phyloP scores from a whole-genome alignment of 2,329 filamentous ascomycete species.

The Pyrenochaeta sp. region DNA sequence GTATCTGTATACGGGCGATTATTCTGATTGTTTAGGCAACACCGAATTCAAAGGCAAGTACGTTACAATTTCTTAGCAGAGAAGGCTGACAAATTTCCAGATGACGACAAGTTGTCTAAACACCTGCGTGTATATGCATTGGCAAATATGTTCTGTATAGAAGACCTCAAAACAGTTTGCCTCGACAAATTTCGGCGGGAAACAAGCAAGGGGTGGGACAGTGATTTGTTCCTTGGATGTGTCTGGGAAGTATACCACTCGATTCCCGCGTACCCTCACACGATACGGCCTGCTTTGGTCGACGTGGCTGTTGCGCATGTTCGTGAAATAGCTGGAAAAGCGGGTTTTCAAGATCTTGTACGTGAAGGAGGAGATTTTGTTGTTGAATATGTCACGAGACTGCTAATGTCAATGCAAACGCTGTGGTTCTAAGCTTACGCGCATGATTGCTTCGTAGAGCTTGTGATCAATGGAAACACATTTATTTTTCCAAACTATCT shows the following conservation, averaged over 20 bases:
- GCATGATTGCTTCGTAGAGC: too few species aligned
- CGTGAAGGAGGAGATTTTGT: constrained; percentile 12
- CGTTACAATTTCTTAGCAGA: too few species aligned
- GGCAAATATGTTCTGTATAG: constrained; percentile 17
- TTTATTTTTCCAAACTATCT: too few species aligned
- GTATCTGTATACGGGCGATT: too few species aligned
- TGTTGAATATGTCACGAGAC: too few species aligned
- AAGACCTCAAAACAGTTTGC: constrained; percentile 12
- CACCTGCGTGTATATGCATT: constrained; percentile 14
- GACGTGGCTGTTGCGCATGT: constrained; percentile 7
- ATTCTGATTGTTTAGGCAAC: too few species aligned
- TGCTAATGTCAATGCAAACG: too few species aligned
- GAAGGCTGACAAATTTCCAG: constrained; percentile 5
- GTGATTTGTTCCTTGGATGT: constrained; percentile 12
- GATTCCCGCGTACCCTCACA: constrained; percentile 2
- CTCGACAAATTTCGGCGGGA: constrained; percentile 10
- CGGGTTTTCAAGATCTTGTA: constrained; percentile 8
- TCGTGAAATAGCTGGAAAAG: constrained; percentile 10
- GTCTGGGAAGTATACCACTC: constrained; percentile 18
- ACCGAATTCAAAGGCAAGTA: too few species aligned
- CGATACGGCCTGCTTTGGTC: constrained; percentile 10
- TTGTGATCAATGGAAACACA: too few species aligned
- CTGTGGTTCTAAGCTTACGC: too few species aligned
- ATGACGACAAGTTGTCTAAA: constrained; percentile 11
- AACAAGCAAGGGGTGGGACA: constrained; percentile 6